A percentile compares a stretch with the other conserved stretches of the same genome.
Evolutionary conservation across 1,139 yeast species (phyloP).

Genomic region (Hanseniaspora gamundiae): DNA sequence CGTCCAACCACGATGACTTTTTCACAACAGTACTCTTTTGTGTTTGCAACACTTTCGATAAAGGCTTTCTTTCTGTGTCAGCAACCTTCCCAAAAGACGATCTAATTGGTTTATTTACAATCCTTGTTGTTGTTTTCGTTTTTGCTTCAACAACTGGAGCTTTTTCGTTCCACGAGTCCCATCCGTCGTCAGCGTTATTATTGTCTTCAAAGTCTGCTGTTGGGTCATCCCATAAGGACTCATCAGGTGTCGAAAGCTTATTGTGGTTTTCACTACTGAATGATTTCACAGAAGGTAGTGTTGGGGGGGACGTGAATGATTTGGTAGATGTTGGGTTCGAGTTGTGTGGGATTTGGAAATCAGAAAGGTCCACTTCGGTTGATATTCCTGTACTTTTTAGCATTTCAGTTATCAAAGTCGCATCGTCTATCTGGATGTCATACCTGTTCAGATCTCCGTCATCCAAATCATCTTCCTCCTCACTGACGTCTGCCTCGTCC

Average conservation of each 20-base stretch:
- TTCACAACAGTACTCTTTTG: neutral
- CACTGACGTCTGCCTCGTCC: neutral
- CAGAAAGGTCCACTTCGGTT: neutral
- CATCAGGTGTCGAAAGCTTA: constrained; percentile 1
- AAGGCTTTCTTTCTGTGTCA: too few relatives aligned
- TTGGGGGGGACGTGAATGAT: neutral
- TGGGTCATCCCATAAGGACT: neutral
- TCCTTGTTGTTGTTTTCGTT: neutral
- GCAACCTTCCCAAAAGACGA: neutral
- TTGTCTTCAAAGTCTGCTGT: neutral
- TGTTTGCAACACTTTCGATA: neutral
- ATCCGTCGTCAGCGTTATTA: neutral
- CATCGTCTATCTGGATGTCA: neutral
- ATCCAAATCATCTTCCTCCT: neutral
- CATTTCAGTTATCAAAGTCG: neutral
- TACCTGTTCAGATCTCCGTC: neutral
- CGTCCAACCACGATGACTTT: constrained; percentile 5
- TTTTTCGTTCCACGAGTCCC: neutral
- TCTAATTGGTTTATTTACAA: neutral
- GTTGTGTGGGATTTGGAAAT: neutral
- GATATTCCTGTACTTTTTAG: neutral
- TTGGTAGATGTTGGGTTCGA: neutral
- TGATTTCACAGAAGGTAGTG: neutral
- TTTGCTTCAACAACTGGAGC: neutral
- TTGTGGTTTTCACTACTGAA: neutral